A percentile compares a stretch with the other conserved stretches of the same genome.
Conservation (phyloP, 148 eudicot species). For the Dysphania ambrosioides region DNA sequence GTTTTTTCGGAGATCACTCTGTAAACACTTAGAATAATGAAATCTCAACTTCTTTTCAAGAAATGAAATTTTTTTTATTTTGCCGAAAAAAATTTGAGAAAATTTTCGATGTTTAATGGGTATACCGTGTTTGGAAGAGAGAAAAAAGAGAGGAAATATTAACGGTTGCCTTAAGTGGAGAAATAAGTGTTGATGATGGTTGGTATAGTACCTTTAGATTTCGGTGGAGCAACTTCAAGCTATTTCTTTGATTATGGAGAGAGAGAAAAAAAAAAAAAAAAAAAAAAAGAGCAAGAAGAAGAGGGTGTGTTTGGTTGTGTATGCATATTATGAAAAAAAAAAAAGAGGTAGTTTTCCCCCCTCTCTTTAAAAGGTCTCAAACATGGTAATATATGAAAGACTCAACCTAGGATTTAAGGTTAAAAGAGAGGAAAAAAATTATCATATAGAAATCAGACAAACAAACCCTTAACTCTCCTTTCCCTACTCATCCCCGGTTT, state of each 20-base stretch:
- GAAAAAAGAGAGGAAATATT: slow-evolving; percentile 28
- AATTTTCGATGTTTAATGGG: slow-evolving; percentile 5
- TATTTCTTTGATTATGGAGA: background rate
- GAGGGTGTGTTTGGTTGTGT: slow-evolving; percentile 7
- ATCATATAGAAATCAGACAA: slow-evolving; percentile 32
- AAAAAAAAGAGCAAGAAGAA: slow-evolving; percentile 16
- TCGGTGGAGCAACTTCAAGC: slow-evolving; percentile 30
- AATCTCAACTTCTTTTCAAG: background rate
- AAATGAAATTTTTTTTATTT: background rate
- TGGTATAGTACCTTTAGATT: slow-evolving; percentile 26
- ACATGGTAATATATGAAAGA: slow-evolving; percentile 19
- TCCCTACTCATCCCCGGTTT: background rate
- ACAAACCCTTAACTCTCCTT: slow-evolving; percentile 23
- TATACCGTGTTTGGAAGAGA: slow-evolving; percentile 24
- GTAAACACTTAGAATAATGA: slow-evolving; percentile 9
- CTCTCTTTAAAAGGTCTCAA: background rate
- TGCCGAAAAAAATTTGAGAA: background rate
- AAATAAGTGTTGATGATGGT: slow-evolving; percentile 24
- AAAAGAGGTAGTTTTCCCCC: background rate
- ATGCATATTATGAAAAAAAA: background rate
- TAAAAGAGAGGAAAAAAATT: slow-evolving; percentile 3
- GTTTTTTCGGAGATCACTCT: slow-evolving; percentile 1
- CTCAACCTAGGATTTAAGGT: slow-evolving; percentile 24
- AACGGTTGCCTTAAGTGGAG: slow-evolving; percentile 36
- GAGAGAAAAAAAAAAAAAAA: background rate